Conservation (phyloP, 371 early-diverging fungal species). For the Smittium mucronatum region DNA sequence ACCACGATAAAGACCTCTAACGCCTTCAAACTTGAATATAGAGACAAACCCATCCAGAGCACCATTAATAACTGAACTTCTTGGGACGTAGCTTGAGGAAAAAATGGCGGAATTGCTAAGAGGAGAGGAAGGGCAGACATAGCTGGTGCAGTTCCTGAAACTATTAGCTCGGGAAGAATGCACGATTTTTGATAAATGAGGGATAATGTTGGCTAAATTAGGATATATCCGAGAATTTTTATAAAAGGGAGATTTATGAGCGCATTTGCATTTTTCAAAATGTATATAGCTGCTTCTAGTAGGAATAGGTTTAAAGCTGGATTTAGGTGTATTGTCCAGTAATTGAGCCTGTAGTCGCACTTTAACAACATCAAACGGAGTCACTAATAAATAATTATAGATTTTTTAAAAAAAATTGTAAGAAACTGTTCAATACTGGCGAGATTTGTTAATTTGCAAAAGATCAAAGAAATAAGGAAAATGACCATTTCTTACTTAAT, state of each 20-base stretch:
- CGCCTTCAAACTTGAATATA: constrained; percentile 69
- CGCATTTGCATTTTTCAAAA: constrained; percentile 13
- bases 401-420: not conserved
- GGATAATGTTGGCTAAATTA: not conserved
- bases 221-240: not conserved
- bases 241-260: constrained; percentile 8
- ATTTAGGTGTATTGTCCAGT: constrained; percentile 18
- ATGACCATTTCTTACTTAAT: constrained; percentile 18
- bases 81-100: not conserved
- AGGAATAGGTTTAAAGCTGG: constrained; percentile 21
- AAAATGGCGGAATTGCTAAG: not conserved
- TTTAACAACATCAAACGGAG: constrained; percentile 89
- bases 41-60: constrained; percentile 58
- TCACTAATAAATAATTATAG: constrained; percentile 37
- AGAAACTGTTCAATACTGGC: not conserved
- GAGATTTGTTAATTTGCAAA: too few species aligned
- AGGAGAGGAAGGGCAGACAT: constrained; percentile 5
- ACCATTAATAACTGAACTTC: constrained; percentile 15
- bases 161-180: not conserved
- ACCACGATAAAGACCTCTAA: constrained; percentile 68
- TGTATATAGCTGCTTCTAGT: constrained; percentile 14
- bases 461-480: too few species aligned
- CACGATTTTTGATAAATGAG: not conserved
- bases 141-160: constrained; percentile 7
- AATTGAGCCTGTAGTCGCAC: constrained; percentile 73